A percentile compares a stretch with the other conserved stretches of the same genome.
Conservation (phyloP, 192 early-diverging fungal genomes). For the Coemansia sp. region DNA sequence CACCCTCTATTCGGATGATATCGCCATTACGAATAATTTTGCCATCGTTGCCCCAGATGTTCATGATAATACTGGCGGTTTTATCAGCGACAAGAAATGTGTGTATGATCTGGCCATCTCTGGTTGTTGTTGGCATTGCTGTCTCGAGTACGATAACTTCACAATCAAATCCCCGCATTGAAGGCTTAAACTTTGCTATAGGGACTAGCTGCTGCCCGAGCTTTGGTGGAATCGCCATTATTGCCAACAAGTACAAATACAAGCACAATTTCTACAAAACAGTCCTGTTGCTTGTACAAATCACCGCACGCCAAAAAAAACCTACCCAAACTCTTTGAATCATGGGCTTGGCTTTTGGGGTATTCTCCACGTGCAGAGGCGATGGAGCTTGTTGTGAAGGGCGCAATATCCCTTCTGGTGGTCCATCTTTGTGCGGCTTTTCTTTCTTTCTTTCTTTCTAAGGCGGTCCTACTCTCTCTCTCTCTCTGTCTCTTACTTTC, state of each 20-base stretch:
- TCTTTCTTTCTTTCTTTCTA: background rate
- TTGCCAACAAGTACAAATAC: background rate
- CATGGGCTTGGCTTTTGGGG: no score
- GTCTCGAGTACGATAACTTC: constrained; percentile 67
- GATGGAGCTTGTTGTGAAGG: no score
- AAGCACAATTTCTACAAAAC: no score
- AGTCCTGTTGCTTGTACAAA: no score
- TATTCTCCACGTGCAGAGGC: no score
- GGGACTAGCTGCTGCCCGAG: constrained; percentile 44
- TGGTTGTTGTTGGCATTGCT: constrained; percentile 52
- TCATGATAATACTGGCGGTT: constrained; percentile 60
- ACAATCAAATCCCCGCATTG: constrained; percentile 61
- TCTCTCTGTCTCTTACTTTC: constrained; percentile 10
- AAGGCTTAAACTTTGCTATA: constrained; percentile 57
- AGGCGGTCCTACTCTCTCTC: background rate
- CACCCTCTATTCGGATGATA: constrained; percentile 57
- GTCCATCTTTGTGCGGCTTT: background rate
- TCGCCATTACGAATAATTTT: constrained; percentile 58
- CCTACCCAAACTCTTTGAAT: no score
- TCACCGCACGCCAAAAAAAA: no score
- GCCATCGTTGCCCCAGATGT: constrained; percentile 58
- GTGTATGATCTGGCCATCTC: constrained; percentile 57
- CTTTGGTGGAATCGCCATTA: constrained; percentile 36
- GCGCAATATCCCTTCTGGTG: no score
- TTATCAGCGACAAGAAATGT: constrained; percentile 64